Conservation (phyloP, 2,329 filamentous ascomycete species). For the Pezicula neosporulosa region DNA sequence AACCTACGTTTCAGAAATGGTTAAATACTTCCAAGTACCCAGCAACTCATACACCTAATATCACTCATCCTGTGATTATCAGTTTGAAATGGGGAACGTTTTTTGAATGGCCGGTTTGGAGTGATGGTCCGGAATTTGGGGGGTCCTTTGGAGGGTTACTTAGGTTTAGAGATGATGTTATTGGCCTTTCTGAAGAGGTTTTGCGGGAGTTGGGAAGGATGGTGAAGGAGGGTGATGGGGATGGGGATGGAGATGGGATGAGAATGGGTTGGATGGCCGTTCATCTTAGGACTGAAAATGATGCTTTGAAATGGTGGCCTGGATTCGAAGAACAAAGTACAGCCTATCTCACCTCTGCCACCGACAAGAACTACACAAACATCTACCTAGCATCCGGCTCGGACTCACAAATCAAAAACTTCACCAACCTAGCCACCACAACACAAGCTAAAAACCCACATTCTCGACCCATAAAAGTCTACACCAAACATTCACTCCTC, state of each 20-base stretch:
- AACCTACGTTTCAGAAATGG: not conserved
- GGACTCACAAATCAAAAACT: not conserved
- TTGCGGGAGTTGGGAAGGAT: not conserved
- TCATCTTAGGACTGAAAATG: not conserved
- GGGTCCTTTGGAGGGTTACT: not conserved
- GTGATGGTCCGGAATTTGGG: constrained; percentile 1
- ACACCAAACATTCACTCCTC: not conserved
- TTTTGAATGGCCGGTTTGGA: constrained; percentile 1
- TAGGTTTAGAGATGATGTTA: not conserved
- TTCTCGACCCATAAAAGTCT: not conserved
- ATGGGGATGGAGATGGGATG: too few relatives aligned
- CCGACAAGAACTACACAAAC: not conserved
- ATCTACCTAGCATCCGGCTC: not conserved
- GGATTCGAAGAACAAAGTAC: not conserved
- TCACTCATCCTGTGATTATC: not conserved
- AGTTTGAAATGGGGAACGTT: not conserved
- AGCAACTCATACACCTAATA: not conserved
- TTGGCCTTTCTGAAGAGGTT: not conserved
- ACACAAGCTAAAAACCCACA: not conserved
- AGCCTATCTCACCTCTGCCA: not conserved
- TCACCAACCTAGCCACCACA: not conserved
- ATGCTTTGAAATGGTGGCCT: not conserved
- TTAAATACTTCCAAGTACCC: not conserved
- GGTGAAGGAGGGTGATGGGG: not conserved
- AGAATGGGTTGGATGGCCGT: not conserved